Conservation (phyloP, 2,329 filamentous ascomycete species). For the Aspergillus fischeri region DNA sequence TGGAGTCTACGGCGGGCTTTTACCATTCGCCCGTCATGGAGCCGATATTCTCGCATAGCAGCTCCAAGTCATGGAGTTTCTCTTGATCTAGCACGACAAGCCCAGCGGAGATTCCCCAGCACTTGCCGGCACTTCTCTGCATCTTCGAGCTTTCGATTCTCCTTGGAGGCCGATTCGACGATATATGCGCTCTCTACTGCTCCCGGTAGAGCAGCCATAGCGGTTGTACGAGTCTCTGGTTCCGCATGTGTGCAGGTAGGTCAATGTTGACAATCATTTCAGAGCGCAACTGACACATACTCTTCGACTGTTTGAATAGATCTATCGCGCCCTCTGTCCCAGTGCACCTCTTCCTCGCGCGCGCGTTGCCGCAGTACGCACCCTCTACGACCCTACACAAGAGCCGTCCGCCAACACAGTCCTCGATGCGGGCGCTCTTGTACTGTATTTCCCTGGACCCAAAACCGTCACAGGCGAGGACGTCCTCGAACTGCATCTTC, state of each 20-base stretch:
- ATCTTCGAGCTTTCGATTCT: conserved; percentile 10
- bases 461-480: conserved; percentile 89
- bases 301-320: conserved; percentile 37
- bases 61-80: conserved; percentile 5
- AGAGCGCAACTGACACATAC: not conserved
- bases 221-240: conserved; percentile 83
- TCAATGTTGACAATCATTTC: not conserved
- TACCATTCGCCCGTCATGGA: conserved; percentile 23
- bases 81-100: conserved; percentile 5
- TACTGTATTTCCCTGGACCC: conserved; percentile 78
- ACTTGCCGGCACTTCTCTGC: conserved; percentile 22
- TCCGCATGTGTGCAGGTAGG: conserved; percentile 65
- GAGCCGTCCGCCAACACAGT: conserved; percentile 40
- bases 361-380: conserved; percentile 67
- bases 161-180: conserved; percentile 48
- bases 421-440: conserved; percentile 72
- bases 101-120: not conserved
- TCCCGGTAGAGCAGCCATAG: conserved; percentile 80
- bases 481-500: conserved; percentile 87
- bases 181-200: conserved; percentile 93
- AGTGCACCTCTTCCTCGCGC: conserved; percentile 51
- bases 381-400: conserved; percentile 59
- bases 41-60: conserved; percentile 1
- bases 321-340: conserved; percentile 64
- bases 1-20: conserved; percentile 23